phyloP scores from a whole-genome alignment of 1,139 yeast genomes.

The Neolecta irregularis region DNA sequence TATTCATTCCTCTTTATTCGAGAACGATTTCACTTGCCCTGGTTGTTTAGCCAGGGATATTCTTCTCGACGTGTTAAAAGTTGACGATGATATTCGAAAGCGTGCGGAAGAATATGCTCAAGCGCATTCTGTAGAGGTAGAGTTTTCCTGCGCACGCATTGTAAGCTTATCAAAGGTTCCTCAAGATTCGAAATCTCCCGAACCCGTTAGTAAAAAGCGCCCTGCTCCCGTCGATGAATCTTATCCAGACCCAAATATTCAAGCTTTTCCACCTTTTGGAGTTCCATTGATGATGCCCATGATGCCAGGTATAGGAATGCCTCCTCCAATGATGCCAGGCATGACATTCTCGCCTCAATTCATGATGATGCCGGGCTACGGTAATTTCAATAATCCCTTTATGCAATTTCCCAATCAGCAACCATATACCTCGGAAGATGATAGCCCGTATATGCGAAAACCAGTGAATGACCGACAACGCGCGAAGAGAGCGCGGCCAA shows the following conservation, averaged over 20 bases:
- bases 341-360: constrained; percentile 6
- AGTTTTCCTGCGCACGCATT: constrained; percentile 8
- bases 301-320: constrained; percentile 15
- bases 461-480: constrained; percentile 5
- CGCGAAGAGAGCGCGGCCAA: too few relatives aligned
- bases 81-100: constrained; percentile 43
- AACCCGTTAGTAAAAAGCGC: constrained; percentile 12
- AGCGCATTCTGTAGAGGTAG: constrained; percentile 26
- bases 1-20: constrained; percentile 62
- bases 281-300: too few relatives aligned
- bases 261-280: too few relatives aligned
- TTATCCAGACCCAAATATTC: too few relatives aligned
- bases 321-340: constrained; percentile 15
- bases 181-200: too few relatives aligned
- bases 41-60: constrained; percentile 63
- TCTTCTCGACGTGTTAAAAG: constrained; percentile 52
- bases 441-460: constrained; percentile 18
- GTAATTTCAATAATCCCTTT: constrained; percentile 6
- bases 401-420: constrained; percentile 11
- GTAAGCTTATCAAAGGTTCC: constrained; percentile 7
- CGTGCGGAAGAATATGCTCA: constrained; percentile 39
- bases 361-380: constrained; percentile 1
- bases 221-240: not conserved
- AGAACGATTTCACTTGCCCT: constrained; percentile 82
- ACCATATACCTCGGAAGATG: constrained; percentile 16